Conservation (phyloP, 108 stramenopile genomes). For the Cyclotella sp. region DNA sequence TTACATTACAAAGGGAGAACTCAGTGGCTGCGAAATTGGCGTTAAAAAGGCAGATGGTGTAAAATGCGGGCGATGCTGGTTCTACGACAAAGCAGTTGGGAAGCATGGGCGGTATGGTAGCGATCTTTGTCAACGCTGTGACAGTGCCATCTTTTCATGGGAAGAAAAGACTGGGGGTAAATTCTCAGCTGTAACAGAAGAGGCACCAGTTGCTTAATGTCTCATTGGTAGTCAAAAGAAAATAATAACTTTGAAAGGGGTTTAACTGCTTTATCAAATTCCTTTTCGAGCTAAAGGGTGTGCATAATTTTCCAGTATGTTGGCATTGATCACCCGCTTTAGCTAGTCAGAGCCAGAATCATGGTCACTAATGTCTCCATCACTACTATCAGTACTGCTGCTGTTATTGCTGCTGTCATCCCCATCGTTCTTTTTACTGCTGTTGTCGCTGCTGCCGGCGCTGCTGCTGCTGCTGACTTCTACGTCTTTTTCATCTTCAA, state of each 20-base stretch:
- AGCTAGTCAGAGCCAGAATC: neutral
- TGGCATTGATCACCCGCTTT: neutral
- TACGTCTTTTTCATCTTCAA: neutral
- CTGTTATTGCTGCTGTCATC: neutral
- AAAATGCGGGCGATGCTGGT: conserved; percentile 93
- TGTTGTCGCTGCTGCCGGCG: conserved; percentile 15
- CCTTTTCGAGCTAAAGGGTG: neutral
- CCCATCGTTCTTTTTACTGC: neutral
- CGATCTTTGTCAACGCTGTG: conserved; percentile 90
- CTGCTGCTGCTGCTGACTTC: conserved; percentile 18
- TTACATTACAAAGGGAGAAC: conserved; percentile 65
- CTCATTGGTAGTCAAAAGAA: neutral
- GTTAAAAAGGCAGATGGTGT: conserved; percentile 80
- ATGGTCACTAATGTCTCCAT: neutral
- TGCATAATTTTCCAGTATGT: neutral
- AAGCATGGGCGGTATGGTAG: conserved; percentile 55
- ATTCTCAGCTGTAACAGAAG: conserved; percentile 58
- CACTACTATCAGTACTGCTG: conserved; percentile 17
- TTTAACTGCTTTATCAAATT: neutral
- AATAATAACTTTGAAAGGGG: neutral
- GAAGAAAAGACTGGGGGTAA: conserved; percentile 67
- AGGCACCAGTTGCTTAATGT: conserved; percentile 56
- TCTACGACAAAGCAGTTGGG: conserved; percentile 83
- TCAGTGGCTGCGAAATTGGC: conserved; percentile 82
- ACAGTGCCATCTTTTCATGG: conserved; percentile 79